Evolutionary conservation across 1,284 basidiomycete species (phyloP).

Genomic region (Athelia psychrophila): DNA sequence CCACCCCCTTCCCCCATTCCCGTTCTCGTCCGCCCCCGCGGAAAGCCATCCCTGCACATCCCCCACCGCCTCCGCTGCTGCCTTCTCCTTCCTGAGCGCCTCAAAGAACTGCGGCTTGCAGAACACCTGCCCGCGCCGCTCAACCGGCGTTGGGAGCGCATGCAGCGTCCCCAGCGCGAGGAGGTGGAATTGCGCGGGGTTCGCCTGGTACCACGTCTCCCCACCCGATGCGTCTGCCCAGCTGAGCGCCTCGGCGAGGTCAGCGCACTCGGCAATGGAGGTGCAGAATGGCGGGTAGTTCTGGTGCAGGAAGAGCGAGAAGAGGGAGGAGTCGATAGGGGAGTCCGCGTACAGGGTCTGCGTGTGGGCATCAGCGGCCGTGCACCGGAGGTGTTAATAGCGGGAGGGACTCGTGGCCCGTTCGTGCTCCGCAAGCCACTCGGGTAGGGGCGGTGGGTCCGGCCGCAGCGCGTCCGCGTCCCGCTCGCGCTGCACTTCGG

Average conservation of each 20-base stretch:
- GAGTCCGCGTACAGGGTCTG: constrained; percentile 81
- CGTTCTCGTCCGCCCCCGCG: constrained; percentile 22
- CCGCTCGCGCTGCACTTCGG: constrained; percentile 54
- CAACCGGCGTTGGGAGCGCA: constrained; percentile 83
- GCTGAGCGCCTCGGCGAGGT: constrained; percentile 77
- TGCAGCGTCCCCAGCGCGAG: constrained; percentile 78
- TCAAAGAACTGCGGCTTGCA: constrained; percentile 77
- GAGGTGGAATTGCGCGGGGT: constrained; percentile 85
- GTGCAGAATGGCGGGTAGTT: constrained; percentile 86
- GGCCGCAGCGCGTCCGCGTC: constrained; percentile 49
- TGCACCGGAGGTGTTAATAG: not conserved
- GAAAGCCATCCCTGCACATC: constrained; percentile 58
- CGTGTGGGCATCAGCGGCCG: not conserved
- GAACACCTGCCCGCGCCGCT: constrained; percentile 74
- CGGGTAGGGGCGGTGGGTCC: constrained; percentile 52
- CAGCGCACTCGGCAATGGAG: constrained; percentile 74
- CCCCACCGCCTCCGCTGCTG: constrained; percentile 54
- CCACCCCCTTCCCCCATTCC: constrained; percentile 44
- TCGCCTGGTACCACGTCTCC: constrained; percentile 77
- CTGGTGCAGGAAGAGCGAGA: constrained; percentile 90
- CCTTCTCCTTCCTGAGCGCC: constrained; percentile 47
- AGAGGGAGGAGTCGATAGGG: constrained; percentile 87
- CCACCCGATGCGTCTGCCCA: constrained; percentile 77
- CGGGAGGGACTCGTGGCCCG: constrained; percentile 56
- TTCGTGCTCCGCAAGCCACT: constrained; percentile 54